Evolutionary conservation across 257 asterid species (phyloP).

Genomic region (Solanum medicagineum): DNA sequence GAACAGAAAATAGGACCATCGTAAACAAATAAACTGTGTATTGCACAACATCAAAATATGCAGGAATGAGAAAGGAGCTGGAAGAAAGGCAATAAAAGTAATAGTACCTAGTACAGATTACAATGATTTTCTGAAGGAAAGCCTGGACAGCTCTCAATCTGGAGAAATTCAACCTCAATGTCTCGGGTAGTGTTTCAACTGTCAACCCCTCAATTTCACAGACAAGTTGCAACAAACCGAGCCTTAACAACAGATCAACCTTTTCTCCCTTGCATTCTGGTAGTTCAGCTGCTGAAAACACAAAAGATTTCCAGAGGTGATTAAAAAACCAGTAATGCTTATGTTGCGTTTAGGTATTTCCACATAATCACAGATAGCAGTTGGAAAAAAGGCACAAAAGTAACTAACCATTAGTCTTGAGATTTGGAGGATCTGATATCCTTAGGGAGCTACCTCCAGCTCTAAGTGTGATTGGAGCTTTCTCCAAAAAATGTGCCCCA

Average conservation of each 20-base stretch:
- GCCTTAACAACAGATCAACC: slow-evolving; percentile 11
- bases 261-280: slow-evolving; percentile 10
- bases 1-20: not conserved
- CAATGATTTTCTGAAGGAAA: slow-evolving; percentile 9
- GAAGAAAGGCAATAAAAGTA: not conserved
- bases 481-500: not conserved
- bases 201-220: slow-evolving; percentile 8
- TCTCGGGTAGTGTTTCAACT: slow-evolving; percentile 8
- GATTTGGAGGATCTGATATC: not conserved
- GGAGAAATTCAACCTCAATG: slow-evolving; percentile 7
- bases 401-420: not conserved
- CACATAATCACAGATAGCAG: not conserved
- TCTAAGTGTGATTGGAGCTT: slow-evolving; percentile 3
- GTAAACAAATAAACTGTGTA: not conserved
- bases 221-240: slow-evolving; percentile 9
- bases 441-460: slow-evolving; percentile 3
- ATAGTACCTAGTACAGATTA: slow-evolving; percentile 7
- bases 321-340: not conserved
- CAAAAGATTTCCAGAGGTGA: not conserved
- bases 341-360: not conserved
- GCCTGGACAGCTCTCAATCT: slow-evolving; percentile 9
- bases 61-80: not conserved
- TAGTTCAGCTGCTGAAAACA: not conserved
- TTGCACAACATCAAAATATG: not conserved
- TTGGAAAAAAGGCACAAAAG: not conserved